Conservation (phyloP, 257 asterid genomes). For the Knoxia roxburghii region DNA sequence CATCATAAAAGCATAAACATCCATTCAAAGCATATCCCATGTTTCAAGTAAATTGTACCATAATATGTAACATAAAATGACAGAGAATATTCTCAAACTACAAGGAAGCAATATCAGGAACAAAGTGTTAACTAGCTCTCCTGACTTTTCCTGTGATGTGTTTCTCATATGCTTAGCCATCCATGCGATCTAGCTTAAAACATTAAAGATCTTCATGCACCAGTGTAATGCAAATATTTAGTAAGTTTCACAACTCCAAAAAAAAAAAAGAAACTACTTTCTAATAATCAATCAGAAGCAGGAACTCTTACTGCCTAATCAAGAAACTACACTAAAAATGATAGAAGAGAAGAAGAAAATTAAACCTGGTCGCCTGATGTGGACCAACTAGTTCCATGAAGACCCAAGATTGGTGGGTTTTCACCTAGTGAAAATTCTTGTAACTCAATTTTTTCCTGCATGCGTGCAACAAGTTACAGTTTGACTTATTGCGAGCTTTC, state of each 20-base stretch:
- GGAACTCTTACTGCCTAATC: background rate
- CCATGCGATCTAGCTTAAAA: background rate
- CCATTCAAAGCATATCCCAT: constrained; percentile 2
- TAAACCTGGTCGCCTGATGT: constrained; percentile 85
- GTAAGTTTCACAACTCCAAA: background rate
- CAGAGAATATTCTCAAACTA: background rate
- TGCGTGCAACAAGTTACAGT: constrained; percentile 7
- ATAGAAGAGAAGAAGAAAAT: constrained; percentile 16
- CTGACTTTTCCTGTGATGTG: background rate
- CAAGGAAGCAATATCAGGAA: background rate
- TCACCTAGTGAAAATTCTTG: constrained; percentile 87
- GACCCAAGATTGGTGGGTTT: constrained; percentile 79
- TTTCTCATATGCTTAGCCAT: background rate
- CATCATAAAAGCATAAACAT: no score
- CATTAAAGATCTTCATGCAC: constrained; percentile 5
- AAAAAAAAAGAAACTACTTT: background rate
- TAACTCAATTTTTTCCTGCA: constrained; percentile 83
- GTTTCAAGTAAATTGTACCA: background rate
- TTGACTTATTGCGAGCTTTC: background rate
- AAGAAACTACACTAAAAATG: background rate
- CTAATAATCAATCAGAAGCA: background rate
- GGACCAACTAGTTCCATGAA: constrained; percentile 80
- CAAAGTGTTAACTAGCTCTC: background rate
- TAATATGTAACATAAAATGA: no score
- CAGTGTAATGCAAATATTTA: background rate